Evolutionary conservation across 441 rosid species (phyloP).

Genomic region (Erodium moschatum): DNA sequence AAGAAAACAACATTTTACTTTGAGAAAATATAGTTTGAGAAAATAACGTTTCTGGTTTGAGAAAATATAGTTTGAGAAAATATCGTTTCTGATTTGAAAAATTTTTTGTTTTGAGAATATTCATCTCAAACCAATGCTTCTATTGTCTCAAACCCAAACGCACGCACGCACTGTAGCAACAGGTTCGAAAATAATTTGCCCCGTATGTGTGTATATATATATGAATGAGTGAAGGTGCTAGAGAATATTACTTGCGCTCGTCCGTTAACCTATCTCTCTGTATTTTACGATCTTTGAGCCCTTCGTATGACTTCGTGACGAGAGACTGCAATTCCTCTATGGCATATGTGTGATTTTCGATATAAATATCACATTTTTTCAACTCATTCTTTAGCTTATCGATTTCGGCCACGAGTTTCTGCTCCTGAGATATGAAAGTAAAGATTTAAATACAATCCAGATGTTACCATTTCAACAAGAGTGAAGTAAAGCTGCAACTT

Average conservation of each 20-base stretch:
- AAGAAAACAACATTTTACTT: no score
- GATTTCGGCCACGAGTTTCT: conserved; percentile 68
- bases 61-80: no score
- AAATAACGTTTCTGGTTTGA: no score
- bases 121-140: no score
- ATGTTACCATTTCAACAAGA: not conserved
- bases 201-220: no score
- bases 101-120: no score
- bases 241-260: conserved; percentile 65
- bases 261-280: conserved; percentile 79
- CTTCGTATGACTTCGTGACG: conserved; percentile 50
- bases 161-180: no score
- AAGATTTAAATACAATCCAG: not conserved
- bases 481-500: not conserved
- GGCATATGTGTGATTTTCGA: conserved; percentile 49
- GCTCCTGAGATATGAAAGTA: conserved; percentile 40
- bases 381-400: conserved; percentile 49
- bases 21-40: no score
- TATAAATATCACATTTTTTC: conserved; percentile 44
- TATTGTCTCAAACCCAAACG: no score
- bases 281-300: conserved; percentile 40
- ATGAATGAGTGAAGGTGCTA: conserved; percentile 13
- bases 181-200: no score
- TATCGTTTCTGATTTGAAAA: no score
- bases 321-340: no score